A percentile compares a stretch with the other conserved stretches of the same genome.
These are phyloP conservation scores for Xerocomellus chrysenteron DNA, from an alignment of 768 basidiomycete genomes.

Conservation along the genomic window DNA sequence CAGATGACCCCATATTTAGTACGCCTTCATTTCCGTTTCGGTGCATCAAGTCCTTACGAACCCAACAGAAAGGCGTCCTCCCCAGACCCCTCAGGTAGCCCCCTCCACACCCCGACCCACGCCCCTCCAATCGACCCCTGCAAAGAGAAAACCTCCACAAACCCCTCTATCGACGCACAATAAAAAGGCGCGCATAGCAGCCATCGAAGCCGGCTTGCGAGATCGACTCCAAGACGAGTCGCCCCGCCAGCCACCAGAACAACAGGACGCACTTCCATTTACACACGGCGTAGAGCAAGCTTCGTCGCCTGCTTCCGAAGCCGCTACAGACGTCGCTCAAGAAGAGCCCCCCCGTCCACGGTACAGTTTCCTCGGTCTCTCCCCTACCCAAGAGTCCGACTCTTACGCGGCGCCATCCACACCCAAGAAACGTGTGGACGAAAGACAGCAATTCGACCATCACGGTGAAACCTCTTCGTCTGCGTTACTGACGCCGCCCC, in stretches of 20 bases:
- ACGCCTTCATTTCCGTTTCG: not conserved
- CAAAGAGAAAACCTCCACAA: conserved; percentile 4
- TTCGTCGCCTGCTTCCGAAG: not conserved
- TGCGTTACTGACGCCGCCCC: conserved; percentile 24
- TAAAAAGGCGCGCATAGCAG: conserved; percentile 2
- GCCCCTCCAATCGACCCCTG: conserved; percentile 1
- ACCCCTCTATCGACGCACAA: not conserved
- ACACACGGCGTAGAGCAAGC: conserved; percentile 5
- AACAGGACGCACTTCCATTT: conserved; percentile 15
- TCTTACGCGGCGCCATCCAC: conserved; percentile 7
- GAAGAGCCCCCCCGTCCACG: not conserved
- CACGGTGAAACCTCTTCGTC: not conserved
- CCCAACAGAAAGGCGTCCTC: not conserved
- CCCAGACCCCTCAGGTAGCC: not conserved
- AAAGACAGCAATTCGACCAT: not conserved
- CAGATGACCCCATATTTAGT: conserved; percentile 25
- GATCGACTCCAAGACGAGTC: not conserved
- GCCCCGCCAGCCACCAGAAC: not conserved
- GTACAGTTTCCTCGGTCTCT: conserved; percentile 24
- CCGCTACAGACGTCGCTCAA: not conserved
- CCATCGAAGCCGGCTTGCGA: conserved; percentile 15
- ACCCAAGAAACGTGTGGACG: conserved; percentile 6
- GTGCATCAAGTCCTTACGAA: not conserved
- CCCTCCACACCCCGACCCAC: conserved; percentile 2
- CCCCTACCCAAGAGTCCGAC: conserved; percentile 14